Base-by-base conservation (phyloP, 768 basidiomycete genomes). In the Tubosaeta sp. region DNA sequence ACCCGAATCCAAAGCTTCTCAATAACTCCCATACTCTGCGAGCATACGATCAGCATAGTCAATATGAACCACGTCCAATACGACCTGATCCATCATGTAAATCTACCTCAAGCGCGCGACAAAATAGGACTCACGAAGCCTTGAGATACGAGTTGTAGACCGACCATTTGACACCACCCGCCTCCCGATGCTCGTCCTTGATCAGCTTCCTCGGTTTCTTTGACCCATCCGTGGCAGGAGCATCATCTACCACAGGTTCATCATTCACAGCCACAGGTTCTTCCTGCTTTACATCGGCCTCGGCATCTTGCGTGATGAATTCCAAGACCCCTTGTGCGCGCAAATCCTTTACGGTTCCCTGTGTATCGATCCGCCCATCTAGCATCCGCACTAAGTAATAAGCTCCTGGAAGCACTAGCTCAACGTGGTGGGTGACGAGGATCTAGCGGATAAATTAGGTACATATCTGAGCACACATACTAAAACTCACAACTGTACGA, bases 351-450 rank as follows among this genome's bases (percentile, higher is more conserved):
- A 87, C 72, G 0, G 78, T 79, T 6, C 90, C 90, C 61, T 88
- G 81, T 1, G 79, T 77, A 59, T 90, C 88, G 45, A 91, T 82
- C 13, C 88, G 81, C 3, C 90, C 90, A 61, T 91, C 89, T 2
- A 89, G 74, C 78, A 92, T 84, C 24, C 87, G 81, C 7, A 91
- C 76, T 3, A 92, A 69, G 59, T 90, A 90, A 58, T 83, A 61
- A 0, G 86, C 80, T 0, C 81, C 83, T 0, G 89, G 84, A 7
- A 90, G 77, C 16, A 92, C 83, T 1, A 94, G 78, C 44, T 91
- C 87, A 24, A 92, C 83, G 60, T 92, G 90, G 54, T 93, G 90
- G 0, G 89, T 90, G 31, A 93, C 89, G 4, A 86, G 73, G 35
- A 86, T 71, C 83, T 83, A 52, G 3, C 10, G 11, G 1, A 25